phyloP scores from a whole-genome alignment of 257 asterid genomes.

The Hygrophila difformis region DNA sequence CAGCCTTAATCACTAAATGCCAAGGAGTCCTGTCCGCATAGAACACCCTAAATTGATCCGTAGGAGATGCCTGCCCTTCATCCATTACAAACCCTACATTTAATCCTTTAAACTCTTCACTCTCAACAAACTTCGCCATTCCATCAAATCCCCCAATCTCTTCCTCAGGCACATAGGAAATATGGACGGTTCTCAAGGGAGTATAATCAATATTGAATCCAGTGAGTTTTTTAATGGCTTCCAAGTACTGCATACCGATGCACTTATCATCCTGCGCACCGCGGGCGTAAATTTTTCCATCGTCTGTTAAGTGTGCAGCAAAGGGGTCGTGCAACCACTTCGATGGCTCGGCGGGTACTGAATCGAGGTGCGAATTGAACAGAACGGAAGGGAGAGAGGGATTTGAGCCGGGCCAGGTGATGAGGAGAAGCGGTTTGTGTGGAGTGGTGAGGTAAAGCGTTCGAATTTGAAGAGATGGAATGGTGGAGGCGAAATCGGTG shows the following conservation, averaged over 20 bases:
- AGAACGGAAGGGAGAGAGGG: slow-evolving; percentile 69
- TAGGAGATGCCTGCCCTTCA: slow-evolving; percentile 84
- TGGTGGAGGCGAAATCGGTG: slow-evolving; percentile 47
- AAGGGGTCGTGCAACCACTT: slow-evolving; percentile 82
- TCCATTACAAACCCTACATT: slow-evolving; percentile 81
- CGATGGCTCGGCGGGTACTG: slow-evolving; percentile 82
- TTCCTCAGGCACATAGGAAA: slow-evolving; percentile 78
- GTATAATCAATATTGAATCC: slow-evolving; percentile 15
- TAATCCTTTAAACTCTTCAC: slow-evolving; percentile 40
- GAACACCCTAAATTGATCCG: slow-evolving; percentile 76
- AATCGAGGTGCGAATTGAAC: slow-evolving; percentile 84
- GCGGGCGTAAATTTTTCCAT: slow-evolving; percentile 76
- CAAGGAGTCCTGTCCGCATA: slow-evolving; percentile 84
- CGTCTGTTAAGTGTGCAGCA: slow-evolving; percentile 52
- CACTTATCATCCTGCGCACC: slow-evolving; percentile 97
- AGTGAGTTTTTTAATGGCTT: slow-evolving; percentile 55
- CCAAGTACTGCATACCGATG: slow-evolving; percentile 70
- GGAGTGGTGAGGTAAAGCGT: slow-evolving; percentile 38
- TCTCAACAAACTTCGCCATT: slow-evolving; percentile 62
- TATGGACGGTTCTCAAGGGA: slow-evolving; percentile 52
- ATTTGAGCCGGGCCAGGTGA: slow-evolving; percentile 71
- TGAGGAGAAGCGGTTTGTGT: slow-evolving; percentile 59
- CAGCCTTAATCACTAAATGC: slow-evolving; percentile 70
- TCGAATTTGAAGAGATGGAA: slow-evolving; percentile 40
- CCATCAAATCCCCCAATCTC: slow-evolving; percentile 88